A percentile compares a stretch with the other conserved stretches of the same genome.
Conservation (phyloP, 2,329 filamentous ascomycete species). For the Fusarium sp. region DNA sequence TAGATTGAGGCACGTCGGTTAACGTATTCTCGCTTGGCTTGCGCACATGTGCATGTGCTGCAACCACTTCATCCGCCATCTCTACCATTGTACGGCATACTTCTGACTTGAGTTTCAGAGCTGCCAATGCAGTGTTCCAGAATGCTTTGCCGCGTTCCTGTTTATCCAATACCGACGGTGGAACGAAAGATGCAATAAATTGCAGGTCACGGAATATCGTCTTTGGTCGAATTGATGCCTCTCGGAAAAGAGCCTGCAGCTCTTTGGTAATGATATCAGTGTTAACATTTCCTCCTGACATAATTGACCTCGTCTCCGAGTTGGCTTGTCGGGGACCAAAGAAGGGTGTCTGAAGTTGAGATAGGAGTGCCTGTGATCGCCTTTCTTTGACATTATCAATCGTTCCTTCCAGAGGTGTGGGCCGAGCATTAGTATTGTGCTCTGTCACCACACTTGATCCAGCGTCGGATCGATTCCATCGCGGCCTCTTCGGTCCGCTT, state of each 20-base stretch:
- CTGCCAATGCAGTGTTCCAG: constrained; percentile 89
- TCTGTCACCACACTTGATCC: constrained; percentile 52
- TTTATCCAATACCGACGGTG: constrained; percentile 70
- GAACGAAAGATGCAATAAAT: constrained; percentile 76
- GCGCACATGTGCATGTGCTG: constrained; percentile 74
- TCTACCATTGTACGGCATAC: constrained; percentile 83
- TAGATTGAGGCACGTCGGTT: constrained; percentile 51
- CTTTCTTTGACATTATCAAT: constrained; percentile 79
- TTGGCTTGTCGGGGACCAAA: constrained; percentile 60
- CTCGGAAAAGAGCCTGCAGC: constrained; percentile 75
- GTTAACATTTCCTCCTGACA: constrained; percentile 64
- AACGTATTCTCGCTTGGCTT: constrained; percentile 55
- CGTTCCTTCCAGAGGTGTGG: constrained; percentile 71
- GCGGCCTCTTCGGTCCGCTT: constrained; percentile 51
- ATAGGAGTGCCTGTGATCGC: constrained; percentile 65
- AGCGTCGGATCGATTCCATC: constrained; percentile 55
- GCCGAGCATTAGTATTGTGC: constrained; percentile 52
- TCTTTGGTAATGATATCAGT: constrained; percentile 75
- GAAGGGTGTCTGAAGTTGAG: constrained; percentile 46
- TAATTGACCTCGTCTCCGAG: constrained; percentile 62
- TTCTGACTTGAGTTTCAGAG: constrained; percentile 88
- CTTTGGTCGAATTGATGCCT: constrained; percentile 77
- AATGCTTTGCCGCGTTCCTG: constrained; percentile 82
- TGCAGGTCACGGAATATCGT: constrained; percentile 86
- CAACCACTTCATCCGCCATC: constrained; percentile 67